Evolutionary conservation across 208 protist genomes (phyloP).

Genomic region (Leishmania amazonensis): DNA sequence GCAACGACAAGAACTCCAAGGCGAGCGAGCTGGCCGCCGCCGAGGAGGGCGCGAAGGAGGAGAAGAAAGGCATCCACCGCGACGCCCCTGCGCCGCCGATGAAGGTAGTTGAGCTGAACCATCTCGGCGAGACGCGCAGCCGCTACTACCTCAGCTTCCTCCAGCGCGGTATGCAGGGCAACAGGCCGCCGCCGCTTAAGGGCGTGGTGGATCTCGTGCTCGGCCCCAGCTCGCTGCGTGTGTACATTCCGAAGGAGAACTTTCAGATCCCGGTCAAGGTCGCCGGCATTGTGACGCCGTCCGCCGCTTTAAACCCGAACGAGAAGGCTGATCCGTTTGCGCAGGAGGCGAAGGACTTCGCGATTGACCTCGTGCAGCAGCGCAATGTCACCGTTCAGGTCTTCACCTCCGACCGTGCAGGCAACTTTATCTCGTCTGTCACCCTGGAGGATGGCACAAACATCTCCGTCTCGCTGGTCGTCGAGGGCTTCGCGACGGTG

Average conservation of each 20-base stretch:
- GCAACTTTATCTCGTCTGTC: constrained; percentile 87
- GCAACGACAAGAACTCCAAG: constrained; percentile 72
- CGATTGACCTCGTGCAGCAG: constrained; percentile 69
- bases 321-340: constrained; percentile 64
- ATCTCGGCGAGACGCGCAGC: constrained; percentile 73
- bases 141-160: constrained; percentile 91
- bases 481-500: constrained; percentile 80
- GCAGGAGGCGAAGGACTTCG: constrained; percentile 79
- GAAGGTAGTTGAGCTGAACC: constrained; percentile 82
- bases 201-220: constrained; percentile 85
- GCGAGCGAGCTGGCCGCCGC: constrained; percentile 62
- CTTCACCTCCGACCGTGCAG: constrained; percentile 75
- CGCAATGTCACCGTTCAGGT: constrained; percentile 87
- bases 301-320: constrained; percentile 38
- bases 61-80: constrained; percentile 56
- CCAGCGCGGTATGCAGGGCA: constrained; percentile 87
- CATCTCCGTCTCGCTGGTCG: constrained; percentile 66
- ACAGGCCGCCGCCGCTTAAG: constrained; percentile 67
- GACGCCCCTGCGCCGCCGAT: constrained; percentile 33
- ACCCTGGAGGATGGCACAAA: constrained; percentile 72
- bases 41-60: constrained; percentile 54
- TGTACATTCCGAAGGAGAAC: constrained; percentile 89
- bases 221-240: constrained; percentile 78
- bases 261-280: constrained; percentile 89
- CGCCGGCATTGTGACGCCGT: constrained; percentile 80